Base-by-base conservation (phyloP, 805 yeast genomes). In the Yueomyces sp. region DNA sequence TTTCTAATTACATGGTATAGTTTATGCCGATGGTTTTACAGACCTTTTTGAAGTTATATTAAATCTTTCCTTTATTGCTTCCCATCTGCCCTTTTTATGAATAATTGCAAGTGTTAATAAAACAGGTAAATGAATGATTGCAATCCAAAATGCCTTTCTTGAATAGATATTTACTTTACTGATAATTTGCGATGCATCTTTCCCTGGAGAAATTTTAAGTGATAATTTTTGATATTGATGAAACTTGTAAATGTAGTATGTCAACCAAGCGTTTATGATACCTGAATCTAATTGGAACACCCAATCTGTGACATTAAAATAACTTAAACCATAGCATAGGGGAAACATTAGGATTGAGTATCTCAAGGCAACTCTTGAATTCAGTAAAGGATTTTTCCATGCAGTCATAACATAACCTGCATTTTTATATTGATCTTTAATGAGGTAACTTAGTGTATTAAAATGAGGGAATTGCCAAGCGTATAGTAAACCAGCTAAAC, bases 391-490 rank as follows among this genome's bases (percentile, higher is more conserved):
- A 55, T 90, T 85, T 49, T 80, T 88, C 67, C 84, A 88, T 0
- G 95, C 94, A 0, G 96, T 74, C 98, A 92, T 92, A n/a, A 86
- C 87, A 62, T 92, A 92, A 0, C 98, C 98, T 0, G 98, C 98
- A 40, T 72, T 70, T 53, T 82, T 80, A 59, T 92, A 92, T 57
- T 92, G 96, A 44, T 79, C 80, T 41, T 87, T 81, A 46, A 92
- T 79, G 52, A 81, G 81, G 63, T 88, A 96, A 42, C 94, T 81
- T 40, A 92, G 72, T 0, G 96, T 76, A 65, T 90, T 92, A 68
- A 92, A 92, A 61, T 92, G 98, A 2, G 98, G 98, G 62, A 92
- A 92, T 63, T 92, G 98, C 98, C 98, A 92, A 5, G 96, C 95
- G 57, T 84, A 92, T 37, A 92, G 66, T 42, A 92, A 65, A 0